These are phyloP conservation scores for Lipomyces anomalus DNA, from an alignment of 805 yeast genomes.

Conservation along the genomic window DNA sequence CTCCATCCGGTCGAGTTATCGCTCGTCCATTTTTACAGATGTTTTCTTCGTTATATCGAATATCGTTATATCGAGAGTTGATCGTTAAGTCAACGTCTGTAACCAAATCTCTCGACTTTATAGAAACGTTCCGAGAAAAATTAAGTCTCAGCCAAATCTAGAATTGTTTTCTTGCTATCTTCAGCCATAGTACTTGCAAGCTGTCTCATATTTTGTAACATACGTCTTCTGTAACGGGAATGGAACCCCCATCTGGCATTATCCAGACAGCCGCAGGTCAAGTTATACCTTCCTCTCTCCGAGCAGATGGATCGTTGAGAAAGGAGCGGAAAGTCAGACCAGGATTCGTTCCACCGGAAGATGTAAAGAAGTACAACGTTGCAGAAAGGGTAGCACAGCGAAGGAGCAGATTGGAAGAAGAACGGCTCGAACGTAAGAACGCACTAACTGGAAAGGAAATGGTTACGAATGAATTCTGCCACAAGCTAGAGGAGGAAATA, in stretches of 20 bases:
- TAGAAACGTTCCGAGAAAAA: not conserved
- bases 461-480: not conserved
- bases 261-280: conserved; percentile 7
- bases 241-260: conserved; percentile 9
- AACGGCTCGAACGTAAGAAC: not conserved
- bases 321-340: conserved; percentile 28
- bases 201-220: no score
- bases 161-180: not conserved
- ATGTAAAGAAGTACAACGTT: conserved; percentile 22
- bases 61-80: no score
- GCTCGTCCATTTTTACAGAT: no score
- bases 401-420: conserved; percentile 11
- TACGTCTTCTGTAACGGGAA: no score
- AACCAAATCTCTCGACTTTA: not conserved
- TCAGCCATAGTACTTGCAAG: no score
- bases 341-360: conserved; percentile 31
- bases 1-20: no score
- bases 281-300: conserved; percentile 23
- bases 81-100: no score
- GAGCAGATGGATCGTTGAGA: conserved; percentile 31
- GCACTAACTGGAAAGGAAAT: not conserved
- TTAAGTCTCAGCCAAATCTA: not conserved
- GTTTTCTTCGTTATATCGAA: no score
- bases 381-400: conserved; percentile 15
- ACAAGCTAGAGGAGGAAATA: conserved; percentile 1